Percentiles rank a stretch among this genome's conserved stretches.
Conservation (phyloP, 1,284 basidiomycete species). For the Ceratobasidium sp. region DNA sequence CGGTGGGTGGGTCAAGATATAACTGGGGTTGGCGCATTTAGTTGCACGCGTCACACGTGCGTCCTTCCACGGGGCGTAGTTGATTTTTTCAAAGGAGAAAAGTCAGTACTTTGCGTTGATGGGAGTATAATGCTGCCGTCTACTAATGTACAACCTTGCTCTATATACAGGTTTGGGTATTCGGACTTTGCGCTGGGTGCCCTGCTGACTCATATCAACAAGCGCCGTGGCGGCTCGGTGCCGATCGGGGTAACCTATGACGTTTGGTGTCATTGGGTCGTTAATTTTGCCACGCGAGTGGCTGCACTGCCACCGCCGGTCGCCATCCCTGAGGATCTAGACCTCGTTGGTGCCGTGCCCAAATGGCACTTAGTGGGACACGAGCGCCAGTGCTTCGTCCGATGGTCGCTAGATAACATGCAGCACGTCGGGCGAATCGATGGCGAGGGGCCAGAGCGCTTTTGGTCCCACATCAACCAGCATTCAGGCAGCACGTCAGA, state of each 20-base stretch:
- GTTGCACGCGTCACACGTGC: constrained; percentile 8
- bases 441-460: neutral
- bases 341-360: constrained; percentile 2
- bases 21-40: constrained; percentile 5
- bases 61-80: neutral
- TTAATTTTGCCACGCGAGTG: neutral
- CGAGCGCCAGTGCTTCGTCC: neutral
- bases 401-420: neutral
- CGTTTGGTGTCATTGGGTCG: constrained; percentile 23
- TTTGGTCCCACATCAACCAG: constrained; percentile 13
- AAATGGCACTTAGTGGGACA: constrained; percentile 22
- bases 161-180: neutral
- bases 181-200: neutral
- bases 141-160: too few species aligned
- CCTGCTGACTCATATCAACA: neutral
- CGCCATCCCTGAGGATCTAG: neutral
- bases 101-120: neutral
- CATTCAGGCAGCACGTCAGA: constrained; percentile 12
- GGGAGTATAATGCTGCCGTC: too few species aligned
- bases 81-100: constrained; percentile 8
- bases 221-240: neutral
- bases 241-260: constrained; percentile 18
- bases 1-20: neutral
- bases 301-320: neutral
- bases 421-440: constrained; percentile 4